phyloP scores from a whole-genome alignment of 495 filamentous ascomycete genomes.

The Schizothecium vesticola region DNA sequence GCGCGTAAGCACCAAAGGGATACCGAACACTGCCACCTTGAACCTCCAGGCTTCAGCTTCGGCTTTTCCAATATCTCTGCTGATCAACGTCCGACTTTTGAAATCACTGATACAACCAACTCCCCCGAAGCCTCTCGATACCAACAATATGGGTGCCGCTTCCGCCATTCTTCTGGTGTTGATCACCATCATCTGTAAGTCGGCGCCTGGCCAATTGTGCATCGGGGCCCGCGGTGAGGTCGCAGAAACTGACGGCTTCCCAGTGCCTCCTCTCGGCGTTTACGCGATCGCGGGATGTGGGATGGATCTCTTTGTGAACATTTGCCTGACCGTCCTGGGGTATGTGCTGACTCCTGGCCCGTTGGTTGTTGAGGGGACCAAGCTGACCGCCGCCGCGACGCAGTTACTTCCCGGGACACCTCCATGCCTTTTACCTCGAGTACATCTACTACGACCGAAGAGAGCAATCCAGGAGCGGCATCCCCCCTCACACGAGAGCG shows the following conservation, averaged over 20 bases:
- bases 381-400: neutral
- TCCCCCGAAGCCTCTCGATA: neutral
- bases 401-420: slow-evolving; percentile 72
- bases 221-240: too few relatives aligned
- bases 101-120: neutral
- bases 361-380: neutral
- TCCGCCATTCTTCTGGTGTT: slow-evolving; percentile 51
- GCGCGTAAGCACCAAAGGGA: neutral
- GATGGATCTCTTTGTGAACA: slow-evolving; percentile 83
- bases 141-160: slow-evolving; percentile 47
- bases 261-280: slow-evolving; percentile 42
- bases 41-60: neutral
- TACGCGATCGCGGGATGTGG: slow-evolving; percentile 49
- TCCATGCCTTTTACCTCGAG: slow-evolving; percentile 89
- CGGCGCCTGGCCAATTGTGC: neutral
- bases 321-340: slow-evolving; percentile 66
- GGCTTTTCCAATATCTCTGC: neutral
- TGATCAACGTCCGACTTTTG: neutral
- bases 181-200: slow-evolving; percentile 51
- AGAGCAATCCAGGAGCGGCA: slow-evolving; percentile 50
- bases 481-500: slow-evolving; percentile 44
- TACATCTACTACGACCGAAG: slow-evolving; percentile 78
- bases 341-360: slow-evolving; percentile 17
- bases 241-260: slow-evolving; percentile 1
- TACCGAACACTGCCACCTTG: neutral